Conservation (phyloP, 257 asterid species). For the Asclepias syriaca region DNA sequence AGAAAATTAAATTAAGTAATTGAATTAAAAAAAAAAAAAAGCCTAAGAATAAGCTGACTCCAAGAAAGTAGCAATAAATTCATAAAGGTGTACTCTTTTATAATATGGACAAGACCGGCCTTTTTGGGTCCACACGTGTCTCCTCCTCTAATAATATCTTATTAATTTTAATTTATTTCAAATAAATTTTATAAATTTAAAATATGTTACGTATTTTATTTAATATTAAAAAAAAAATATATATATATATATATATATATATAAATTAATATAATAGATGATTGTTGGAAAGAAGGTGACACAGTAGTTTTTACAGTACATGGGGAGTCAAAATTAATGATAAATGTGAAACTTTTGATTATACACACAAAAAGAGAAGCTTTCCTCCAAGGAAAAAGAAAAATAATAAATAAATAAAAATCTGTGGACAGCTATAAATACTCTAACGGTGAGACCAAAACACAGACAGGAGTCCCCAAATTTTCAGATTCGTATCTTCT, state of each 20-base stretch:
- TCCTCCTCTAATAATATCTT: no score
- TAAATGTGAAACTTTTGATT: slow-evolving; percentile 33
- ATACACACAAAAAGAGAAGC: neutral
- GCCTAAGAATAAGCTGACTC: neutral
- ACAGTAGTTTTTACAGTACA: slow-evolving; percentile 1
- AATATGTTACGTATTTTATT: no score
- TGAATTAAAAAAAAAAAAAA: no score
- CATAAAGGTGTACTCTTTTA: slow-evolving; percentile 33
- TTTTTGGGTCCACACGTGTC: slow-evolving; percentile 6
- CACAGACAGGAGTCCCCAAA: slow-evolving; percentile 10
- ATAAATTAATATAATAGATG: no score
- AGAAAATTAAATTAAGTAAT: no score
- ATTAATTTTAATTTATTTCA: no score
- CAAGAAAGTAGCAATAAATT: slow-evolving; percentile 30
- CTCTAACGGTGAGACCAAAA: slow-evolving; percentile 8
- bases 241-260: no score
- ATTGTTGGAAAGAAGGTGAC: neutral
- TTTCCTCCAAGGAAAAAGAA: no score
- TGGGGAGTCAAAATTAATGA: slow-evolving; percentile 30
- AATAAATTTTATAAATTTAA: no score
- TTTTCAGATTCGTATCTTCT: slow-evolving; percentile 12
- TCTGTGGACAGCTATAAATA: slow-evolving; percentile 49
- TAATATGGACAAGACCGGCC: neutral
- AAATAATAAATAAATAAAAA: neutral
- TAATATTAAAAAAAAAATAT: no score